Percentiles rank a stretch among this genome's conserved stretches.
Conservation (phyloP, 1,284 basidiomycete species). For the Abortiporus biennis region DNA sequence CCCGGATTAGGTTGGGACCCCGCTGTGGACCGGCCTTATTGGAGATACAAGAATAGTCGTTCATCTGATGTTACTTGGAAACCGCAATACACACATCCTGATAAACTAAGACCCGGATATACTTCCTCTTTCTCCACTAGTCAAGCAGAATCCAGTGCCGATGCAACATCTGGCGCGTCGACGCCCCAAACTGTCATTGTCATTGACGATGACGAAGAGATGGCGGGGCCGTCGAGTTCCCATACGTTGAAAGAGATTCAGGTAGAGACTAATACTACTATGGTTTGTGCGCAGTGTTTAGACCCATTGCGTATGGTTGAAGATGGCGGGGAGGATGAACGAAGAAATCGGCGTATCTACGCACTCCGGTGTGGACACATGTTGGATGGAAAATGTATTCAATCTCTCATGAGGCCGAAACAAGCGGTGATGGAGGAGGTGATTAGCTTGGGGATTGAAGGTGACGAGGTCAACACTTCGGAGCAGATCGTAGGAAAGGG, state of each 20-base stretch:
- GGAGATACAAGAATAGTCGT: too few species aligned
- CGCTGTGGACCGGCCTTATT: conserved; percentile 2
- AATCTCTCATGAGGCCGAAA: conserved; percentile 44
- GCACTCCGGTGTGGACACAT: conserved; percentile 69
- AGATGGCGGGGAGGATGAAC: conserved; percentile 23
- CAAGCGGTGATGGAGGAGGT: too few species aligned
- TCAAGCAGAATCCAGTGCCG: conserved; percentile 9
- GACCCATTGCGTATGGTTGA: conserved; percentile 44
- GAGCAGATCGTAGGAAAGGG: conserved; percentile 25
- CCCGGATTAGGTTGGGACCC: neutral
- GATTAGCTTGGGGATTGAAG: too few species aligned
- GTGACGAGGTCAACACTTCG: too few species aligned
- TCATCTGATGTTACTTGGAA: conserved; percentile 34
- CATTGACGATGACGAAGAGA: conserved; percentile 23
- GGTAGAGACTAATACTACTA: conserved; percentile 26
- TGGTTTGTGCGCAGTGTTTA: conserved; percentile 58
- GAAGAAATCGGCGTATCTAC: conserved; percentile 47
- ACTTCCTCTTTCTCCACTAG: conserved; percentile 52
- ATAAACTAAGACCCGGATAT: conserved; percentile 47
- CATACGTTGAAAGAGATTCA: conserved; percentile 18
- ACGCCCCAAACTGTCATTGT: conserved; percentile 26
- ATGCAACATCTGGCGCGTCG: conserved; percentile 22
- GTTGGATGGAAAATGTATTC: conserved; percentile 68
- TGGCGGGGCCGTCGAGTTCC: conserved; percentile 9
- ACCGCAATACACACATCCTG: conserved; percentile 57